Evolutionary conservation across 139 green algal species (phyloP), one percentile per base, ranked within the genome.

Genomic region (Spirogloea muscicola): DNA sequence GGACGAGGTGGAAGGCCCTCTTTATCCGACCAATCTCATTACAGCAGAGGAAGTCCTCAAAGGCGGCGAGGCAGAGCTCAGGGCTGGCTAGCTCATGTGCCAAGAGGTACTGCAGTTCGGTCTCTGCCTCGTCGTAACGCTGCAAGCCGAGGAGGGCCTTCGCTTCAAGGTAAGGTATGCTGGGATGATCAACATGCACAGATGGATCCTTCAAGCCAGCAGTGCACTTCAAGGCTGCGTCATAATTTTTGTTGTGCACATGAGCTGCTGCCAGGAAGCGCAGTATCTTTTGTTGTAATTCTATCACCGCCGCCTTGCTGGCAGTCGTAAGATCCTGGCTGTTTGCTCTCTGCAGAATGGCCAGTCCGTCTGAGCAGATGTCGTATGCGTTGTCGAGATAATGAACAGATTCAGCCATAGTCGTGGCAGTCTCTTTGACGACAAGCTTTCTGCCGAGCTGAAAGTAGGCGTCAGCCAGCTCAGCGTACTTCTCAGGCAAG

Each of bases 241-340:
- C 65, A 31, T 64, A 74, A 41, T 65, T 42, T 10, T 65, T 34
- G 36, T 7, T 37, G 21, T 74, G 38, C 13, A 67, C 52, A 25
- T 74, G 65, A 64, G 65, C 65, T 74, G 43, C 65, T 46, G 65
- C 65, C 37, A 74, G 16, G 40, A 65, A 74, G 36, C 65, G 31
- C 3, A 74, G 27, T 3, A 39, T 74, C 21, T 44, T n/a, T 29
- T 40, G 34, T n/a, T 65, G 39, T 2, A 64, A 25, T 21, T 40
- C 49, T 25, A 38, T 36, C 43, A 74, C 29, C 16, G 49, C 65
- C 21, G n/a, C 44, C 33, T 65, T 74, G 38, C 39, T 64, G 21
- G 16, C 21, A 10, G 31, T 74, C 65, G n/a, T n/a, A n/a, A n/a
- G n/a, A n/a, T n/a, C n/a, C n/a, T n/a, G n/a, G n/a, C n/a, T n/a